Conservation (phyloP, 2,329 filamentous ascomycete genomes). For the Fusarium buharicum region DNA sequence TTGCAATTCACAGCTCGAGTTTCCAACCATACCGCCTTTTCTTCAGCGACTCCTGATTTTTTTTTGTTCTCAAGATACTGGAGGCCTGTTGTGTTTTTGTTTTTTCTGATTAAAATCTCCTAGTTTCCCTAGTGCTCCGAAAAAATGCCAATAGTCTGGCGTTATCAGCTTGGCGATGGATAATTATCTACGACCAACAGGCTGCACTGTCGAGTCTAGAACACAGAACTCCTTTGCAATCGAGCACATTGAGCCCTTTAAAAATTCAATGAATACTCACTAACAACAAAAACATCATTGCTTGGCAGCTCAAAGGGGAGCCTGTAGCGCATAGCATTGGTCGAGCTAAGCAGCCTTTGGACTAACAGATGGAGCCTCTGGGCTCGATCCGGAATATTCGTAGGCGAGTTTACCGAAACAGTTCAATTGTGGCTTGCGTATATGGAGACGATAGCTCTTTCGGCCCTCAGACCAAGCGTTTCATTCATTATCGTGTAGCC, state of each 20-base stretch:
- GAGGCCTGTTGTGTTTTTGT: not conserved
- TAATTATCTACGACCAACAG: not conserved
- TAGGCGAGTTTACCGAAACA: not conserved
- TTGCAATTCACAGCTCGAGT: no score
- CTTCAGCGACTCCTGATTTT: not conserved
- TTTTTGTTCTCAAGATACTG: not conserved
- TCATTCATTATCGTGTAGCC: no score
- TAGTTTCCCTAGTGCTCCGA: not conserved
- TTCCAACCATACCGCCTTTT: not conserved
- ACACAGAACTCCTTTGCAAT: constrained; percentile 6
- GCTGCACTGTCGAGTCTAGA: constrained; percentile 10
- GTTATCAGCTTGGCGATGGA: constrained; percentile 12
- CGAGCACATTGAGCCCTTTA: not conserved
- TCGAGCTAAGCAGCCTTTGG: no score
- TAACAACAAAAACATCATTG: not conserved
- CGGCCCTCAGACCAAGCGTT: not conserved
- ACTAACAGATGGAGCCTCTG: no score
- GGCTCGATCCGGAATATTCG: not conserved
- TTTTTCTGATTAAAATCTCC: not conserved
- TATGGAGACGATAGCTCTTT: constrained; percentile 9
- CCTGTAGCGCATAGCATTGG: no score
- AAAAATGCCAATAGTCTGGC: constrained; percentile 12
- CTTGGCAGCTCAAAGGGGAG: not conserved
- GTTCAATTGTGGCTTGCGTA: constrained; percentile 17
- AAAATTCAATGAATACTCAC: not conserved